Evolutionary conservation across 805 yeast species (phyloP).

Genomic region (Metschnikowia noctiluminum): DNA sequence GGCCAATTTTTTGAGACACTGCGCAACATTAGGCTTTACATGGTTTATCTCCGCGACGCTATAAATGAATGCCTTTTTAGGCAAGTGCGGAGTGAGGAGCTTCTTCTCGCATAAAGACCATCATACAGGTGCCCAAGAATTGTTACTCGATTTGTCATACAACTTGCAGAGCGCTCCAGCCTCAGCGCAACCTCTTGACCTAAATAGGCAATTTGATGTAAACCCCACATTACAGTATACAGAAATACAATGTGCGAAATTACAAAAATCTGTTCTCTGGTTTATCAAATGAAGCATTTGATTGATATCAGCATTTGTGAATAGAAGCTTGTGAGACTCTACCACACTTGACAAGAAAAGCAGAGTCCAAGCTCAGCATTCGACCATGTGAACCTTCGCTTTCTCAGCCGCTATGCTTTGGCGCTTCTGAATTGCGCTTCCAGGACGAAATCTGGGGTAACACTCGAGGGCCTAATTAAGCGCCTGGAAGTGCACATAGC

Average conservation of each 20-base stretch:
- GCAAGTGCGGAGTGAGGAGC: slow-evolving; percentile 5
- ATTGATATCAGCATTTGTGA: no score
- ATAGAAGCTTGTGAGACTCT: no score
- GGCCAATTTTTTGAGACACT: background rate
- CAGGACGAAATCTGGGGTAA: slow-evolving; percentile 5
- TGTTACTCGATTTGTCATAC: slow-evolving; percentile 1
- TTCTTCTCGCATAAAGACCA: background rate
- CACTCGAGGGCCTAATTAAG: slow-evolving; percentile 1
- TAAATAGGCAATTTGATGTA: background rate
- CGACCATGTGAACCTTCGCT: no score
- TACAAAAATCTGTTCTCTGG: no score
- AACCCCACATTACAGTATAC: background rate
- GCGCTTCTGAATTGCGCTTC: background rate
- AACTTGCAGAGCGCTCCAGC: background rate
- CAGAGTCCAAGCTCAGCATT: no score
- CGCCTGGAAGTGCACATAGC: background rate
- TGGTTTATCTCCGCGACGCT: background rate
- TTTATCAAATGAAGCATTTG: no score
- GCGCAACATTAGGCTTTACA: background rate
- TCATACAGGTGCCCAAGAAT: background rate
- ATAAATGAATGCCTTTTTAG: slow-evolving; percentile 1
- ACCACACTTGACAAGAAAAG: no score
- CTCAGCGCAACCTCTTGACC: background rate
- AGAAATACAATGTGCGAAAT: no score
- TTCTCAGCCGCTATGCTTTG: no score